These are phyloP conservation scores for Oryza australiensis DNA, from an alignment of 176 grass and related monocot species.

Conservation along the genomic window DNA sequence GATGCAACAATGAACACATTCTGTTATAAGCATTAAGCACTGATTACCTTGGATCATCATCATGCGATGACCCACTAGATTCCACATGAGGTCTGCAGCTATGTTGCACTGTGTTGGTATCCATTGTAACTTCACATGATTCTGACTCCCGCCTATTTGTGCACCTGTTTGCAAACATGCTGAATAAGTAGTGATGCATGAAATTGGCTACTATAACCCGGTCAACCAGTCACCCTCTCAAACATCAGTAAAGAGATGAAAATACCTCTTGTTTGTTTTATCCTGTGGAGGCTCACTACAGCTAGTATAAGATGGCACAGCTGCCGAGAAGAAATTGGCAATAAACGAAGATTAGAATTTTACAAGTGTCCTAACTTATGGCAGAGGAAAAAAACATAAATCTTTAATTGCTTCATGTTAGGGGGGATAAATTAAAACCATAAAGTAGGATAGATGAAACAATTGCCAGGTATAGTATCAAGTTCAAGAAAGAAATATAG, in stretches of 20 bases:
- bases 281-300: slow-evolving; percentile 17
- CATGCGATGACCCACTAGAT: neutral
- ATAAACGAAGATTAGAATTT: neutral
- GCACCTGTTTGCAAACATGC: slow-evolving; percentile 5
- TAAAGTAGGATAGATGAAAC: slow-evolving; percentile 17
- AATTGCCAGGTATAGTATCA: neutral
- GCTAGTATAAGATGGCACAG: neutral
- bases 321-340: slow-evolving; percentile 35
- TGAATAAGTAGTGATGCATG: slow-evolving; percentile 8
- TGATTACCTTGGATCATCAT: slow-evolving; percentile 39
- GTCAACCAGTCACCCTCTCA: neutral
- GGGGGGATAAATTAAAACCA: neutral
- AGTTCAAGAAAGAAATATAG: neutral
- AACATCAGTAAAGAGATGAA: slow-evolving; percentile 6
- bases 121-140: slow-evolving; percentile 32
- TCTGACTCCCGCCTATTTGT: slow-evolving; percentile 36
- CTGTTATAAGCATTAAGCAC: neutral
- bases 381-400: neutral
- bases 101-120: neutral
- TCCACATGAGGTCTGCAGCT: neutral
- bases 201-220: neutral
- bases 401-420: neutral
- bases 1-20: slow-evolving; percentile 12
- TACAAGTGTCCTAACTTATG: neutral
- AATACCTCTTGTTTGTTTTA: slow-evolving; percentile 42